These are phyloP conservation scores for Penicillium atrosanguineum DNA, from an alignment of 495 filamentous ascomycete species.

Conservation along the genomic window DNA sequence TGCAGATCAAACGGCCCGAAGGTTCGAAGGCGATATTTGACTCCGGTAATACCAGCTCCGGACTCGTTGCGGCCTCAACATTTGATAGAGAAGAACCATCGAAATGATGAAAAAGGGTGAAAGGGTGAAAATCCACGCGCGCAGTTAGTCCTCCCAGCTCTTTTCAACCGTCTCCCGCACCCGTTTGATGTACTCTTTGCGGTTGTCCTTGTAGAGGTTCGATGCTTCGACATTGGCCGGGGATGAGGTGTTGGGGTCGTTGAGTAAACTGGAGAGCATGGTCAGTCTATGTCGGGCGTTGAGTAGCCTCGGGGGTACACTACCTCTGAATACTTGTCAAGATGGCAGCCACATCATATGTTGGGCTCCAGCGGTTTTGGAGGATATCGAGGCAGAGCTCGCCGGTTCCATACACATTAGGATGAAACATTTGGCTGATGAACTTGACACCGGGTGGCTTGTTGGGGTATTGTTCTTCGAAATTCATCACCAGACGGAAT, in stretches of 20 bases:
- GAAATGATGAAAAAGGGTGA: not conserved
- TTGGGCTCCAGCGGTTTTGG: constrained; percentile 98
- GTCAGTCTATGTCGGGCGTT: not conserved
- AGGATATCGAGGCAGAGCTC: constrained; percentile 96
- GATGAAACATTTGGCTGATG: constrained; percentile 98
- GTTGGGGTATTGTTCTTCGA: constrained; percentile 97
- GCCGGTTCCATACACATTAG: constrained; percentile 95
- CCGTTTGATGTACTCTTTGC: constrained; percentile 91
- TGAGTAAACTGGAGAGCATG: constrained; percentile 67
- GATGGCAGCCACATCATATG: constrained; percentile 96
- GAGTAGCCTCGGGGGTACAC: constrained; percentile 1
- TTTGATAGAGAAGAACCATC: constrained; percentile 2
- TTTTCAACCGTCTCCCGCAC: constrained; percentile 97
- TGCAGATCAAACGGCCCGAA: constrained; percentile 36
- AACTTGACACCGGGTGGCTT: constrained; percentile 98
- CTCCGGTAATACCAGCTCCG: constrained; percentile 2
- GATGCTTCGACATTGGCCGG: constrained; percentile 98
- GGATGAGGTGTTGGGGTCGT: constrained; percentile 96
- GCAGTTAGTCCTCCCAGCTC: constrained; percentile 85
- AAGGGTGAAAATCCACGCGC: not conserved
- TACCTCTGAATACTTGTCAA: constrained; percentile 98
- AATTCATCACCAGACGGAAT: constrained; percentile 97
- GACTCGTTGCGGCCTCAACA: constrained; percentile 6
- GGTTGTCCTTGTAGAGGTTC: constrained; percentile 97
- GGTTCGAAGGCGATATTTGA: constrained; percentile 11